Evolutionary conservation across 768 basidiomycete species (phyloP).

Genomic region (Termitomyces sp.): DNA sequence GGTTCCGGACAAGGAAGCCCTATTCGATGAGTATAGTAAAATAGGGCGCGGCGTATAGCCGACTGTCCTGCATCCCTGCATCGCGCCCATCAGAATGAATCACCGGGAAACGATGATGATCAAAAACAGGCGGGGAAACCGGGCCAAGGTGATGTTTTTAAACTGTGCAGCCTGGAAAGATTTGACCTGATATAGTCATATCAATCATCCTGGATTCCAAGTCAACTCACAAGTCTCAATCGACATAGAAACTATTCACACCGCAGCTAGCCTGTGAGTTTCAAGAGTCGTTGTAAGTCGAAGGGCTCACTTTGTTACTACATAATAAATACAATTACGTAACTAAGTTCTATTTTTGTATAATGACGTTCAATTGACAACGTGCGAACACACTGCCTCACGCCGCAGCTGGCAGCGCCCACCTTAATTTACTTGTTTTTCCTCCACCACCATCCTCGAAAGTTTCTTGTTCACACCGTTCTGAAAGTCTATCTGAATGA

Average conservation of each 20-base stretch:
- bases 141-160: too few species aligned
- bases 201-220: neutral
- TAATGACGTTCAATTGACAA: neutral
- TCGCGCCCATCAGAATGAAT: too few species aligned
- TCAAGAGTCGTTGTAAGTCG: too few species aligned
- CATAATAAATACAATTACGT: neutral
- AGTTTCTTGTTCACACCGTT: neutral
- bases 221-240: neutral
- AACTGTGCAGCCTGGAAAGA: neutral
- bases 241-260: too few species aligned
- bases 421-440: neutral
- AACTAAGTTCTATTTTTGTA: neutral
- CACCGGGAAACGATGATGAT: neutral
- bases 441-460: constrained; percentile 7
- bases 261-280: too few species aligned
- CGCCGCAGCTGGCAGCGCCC: neutral
- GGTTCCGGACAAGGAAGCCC: constrained; percentile 34
- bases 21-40: neutral
- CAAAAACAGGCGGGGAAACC: neutral
- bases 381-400: constrained; percentile 2
- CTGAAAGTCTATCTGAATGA: constrained; percentile 20
- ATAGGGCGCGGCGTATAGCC: constrained; percentile 2
- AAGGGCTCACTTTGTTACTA: neutral
- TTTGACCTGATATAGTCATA: neutral
- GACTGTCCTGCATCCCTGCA: neutral